A percentile compares a stretch with the other conserved stretches of the same genome.
Conservation (phyloP, 306 rosid species). For the Cucurbita argyrosperma region DNA sequence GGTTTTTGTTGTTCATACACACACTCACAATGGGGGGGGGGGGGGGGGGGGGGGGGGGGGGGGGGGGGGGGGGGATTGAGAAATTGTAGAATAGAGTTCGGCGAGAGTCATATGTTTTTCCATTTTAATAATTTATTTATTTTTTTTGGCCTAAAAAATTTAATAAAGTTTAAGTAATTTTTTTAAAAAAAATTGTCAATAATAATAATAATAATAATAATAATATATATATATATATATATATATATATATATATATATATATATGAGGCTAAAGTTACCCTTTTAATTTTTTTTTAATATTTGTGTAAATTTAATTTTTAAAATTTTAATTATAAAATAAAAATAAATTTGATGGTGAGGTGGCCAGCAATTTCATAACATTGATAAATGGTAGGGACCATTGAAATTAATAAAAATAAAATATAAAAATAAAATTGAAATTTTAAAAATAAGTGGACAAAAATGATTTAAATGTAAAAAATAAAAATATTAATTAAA, state of each 20-base stretch:
- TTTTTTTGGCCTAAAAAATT: slow-evolving; percentile 5
- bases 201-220: too few relatives aligned
- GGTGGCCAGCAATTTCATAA: background rate
- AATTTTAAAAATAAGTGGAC: background rate
- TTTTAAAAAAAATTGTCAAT: background rate
- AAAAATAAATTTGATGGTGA: background rate
- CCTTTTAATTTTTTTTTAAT: background rate
- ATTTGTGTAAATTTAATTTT: background rate
- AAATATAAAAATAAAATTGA: background rate
- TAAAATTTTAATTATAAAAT: background rate
- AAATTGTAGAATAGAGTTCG: slow-evolving; percentile 3
- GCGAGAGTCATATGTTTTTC: slow-evolving; percentile 4
- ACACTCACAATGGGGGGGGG: background rate
- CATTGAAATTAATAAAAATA: background rate
- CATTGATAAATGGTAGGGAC: background rate
- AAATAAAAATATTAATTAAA: background rate
- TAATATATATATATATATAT: too few relatives aligned
- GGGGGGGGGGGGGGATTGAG: background rate
- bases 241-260: too few relatives aligned
- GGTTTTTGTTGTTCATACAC: background rate
- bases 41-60: background rate
- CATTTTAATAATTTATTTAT: background rate
- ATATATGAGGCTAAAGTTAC: background rate
- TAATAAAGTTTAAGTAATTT: slow-evolving; percentile 3
- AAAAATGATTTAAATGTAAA: background rate